These are phyloP conservation scores for Geotrichum klebahnii DNA, from an alignment of 1,139 yeast genomes.

Conservation along the genomic window DNA sequence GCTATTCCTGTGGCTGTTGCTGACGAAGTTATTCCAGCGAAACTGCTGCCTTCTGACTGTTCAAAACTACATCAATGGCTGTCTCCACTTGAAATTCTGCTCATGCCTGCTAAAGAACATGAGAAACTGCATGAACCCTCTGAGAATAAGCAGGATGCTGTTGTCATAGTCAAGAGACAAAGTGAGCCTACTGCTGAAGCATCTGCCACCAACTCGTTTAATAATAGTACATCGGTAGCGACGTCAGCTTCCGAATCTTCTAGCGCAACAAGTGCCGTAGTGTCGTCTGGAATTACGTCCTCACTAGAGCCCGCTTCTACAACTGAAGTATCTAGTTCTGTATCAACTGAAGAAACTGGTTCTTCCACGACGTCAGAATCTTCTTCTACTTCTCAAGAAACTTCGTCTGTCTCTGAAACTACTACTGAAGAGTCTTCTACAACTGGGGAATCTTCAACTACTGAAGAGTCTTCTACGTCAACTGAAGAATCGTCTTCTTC, in stretches of 20 bases:
- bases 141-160: neutral
- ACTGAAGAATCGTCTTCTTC: neutral
- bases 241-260: neutral
- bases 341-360: neutral
- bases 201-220: slow-evolving; percentile 1
- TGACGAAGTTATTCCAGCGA: neutral
- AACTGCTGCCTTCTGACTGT: slow-evolving; percentile 7
- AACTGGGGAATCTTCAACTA: neutral
- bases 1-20: neutral
- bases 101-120: slow-evolving; percentile 7
- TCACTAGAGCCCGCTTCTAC: neutral
- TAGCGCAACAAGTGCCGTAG: no score
- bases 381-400: neutral
- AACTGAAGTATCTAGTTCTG: neutral
- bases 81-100: slow-evolving; percentile 4
- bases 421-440: no score
- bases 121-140: slow-evolving; percentile 2
- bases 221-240: neutral
- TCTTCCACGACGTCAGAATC: slow-evolving; percentile 1
- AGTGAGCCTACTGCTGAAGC: slow-evolving; percentile 3
- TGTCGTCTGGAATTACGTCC: neutral
- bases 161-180: slow-evolving; percentile 1
- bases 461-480: neutral
- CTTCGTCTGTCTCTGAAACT: slow-evolving; percentile 1
- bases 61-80: slow-evolving; percentile 13